These are phyloP conservation scores for Avena eriantha DNA, from an alignment of 176 grass and related monocot genomes.

Conservation along the genomic window DNA sequence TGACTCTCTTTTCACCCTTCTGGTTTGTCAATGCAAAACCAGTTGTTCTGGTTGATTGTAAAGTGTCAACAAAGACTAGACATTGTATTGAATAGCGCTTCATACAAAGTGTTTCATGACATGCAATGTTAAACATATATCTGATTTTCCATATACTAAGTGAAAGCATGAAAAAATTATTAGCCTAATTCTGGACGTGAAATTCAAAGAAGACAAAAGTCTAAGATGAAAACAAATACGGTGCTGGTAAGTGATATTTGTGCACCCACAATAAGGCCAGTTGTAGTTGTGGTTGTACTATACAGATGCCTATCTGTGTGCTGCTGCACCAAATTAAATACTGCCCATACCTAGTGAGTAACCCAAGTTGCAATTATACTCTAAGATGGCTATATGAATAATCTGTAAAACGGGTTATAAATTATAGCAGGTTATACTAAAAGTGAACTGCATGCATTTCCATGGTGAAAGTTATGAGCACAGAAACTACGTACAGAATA, in stretches of 20 bases:
- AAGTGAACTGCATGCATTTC: slow-evolving; percentile 28
- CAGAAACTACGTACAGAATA: slow-evolving; percentile 66
- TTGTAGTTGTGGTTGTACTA: not conserved
- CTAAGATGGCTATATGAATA: slow-evolving; percentile 1
- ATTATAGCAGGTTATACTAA: slow-evolving; percentile 14
- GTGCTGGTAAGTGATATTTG: slow-evolving; percentile 12
- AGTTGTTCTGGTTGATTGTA: not conserved
- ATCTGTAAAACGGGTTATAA: slow-evolving; percentile 34
- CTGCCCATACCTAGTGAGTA: not conserved
- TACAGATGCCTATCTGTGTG: not conserved
- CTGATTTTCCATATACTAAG: not conserved
- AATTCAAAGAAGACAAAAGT: slow-evolving; percentile 5
- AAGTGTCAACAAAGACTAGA: slow-evolving; percentile 21
- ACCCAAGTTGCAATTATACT: not conserved
- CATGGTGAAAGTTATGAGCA: slow-evolving; percentile 36
- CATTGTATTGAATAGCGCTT: not conserved
- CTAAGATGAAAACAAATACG: not conserved
- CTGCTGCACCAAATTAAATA: slow-evolving; percentile 4
- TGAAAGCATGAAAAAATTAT: not conserved
- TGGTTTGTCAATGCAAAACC: slow-evolving; percentile 28
- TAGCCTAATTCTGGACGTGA: slow-evolving; percentile 13
- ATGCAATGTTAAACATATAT: slow-evolving; percentile 1
- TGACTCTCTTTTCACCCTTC: not conserved
- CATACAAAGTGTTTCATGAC: slow-evolving; percentile 5
- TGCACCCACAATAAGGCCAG: not conserved